Percentiles rank a stretch among this genome's conserved stretches.
These are phyloP conservation scores for Exophiala oligosperma DNA, from an alignment of 2,329 filamentous ascomycete species.

Conservation along the genomic window DNA sequence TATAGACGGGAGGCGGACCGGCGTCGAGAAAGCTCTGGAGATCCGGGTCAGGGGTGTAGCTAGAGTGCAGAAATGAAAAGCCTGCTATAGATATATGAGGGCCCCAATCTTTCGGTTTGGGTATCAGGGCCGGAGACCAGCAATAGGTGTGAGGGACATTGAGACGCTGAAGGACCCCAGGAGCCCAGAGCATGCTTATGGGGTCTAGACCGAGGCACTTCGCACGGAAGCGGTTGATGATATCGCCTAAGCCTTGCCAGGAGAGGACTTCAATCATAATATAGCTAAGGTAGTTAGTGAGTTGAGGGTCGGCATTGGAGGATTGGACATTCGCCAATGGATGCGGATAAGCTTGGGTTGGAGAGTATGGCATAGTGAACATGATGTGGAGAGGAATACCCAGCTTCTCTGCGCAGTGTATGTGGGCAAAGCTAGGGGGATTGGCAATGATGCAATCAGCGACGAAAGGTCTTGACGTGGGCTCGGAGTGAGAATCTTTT, in stretches of 20 bases:
- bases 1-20: slow-evolving; percentile 73
- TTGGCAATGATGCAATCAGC: slow-evolving; percentile 84
- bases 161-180: slow-evolving; percentile 73
- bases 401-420: slow-evolving; percentile 75
- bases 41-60: slow-evolving; percentile 65
- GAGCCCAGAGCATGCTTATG: slow-evolving; percentile 77
- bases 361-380: slow-evolving; percentile 94
- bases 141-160: slow-evolving; percentile 85
- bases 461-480: slow-evolving; percentile 64
- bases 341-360: slow-evolving; percentile 81
- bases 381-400: slow-evolving; percentile 79
- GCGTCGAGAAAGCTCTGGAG: slow-evolving; percentile 65
- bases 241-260: slow-evolving; percentile 85
- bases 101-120: slow-evolving; percentile 75
- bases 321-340: slow-evolving; percentile 78
- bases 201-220: slow-evolving; percentile 72
- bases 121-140: slow-evolving; percentile 78
- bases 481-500: slow-evolving; percentile 3
- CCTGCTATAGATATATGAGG: slow-evolving; percentile 70
- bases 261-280: slow-evolving; percentile 85
- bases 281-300: slow-evolving; percentile 81
- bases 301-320: slow-evolving; percentile 69
- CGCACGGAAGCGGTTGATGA: slow-evolving; percentile 83
- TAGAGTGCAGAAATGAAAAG: slow-evolving; percentile 71
- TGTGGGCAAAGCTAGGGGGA: slow-evolving; percentile 73